A percentile compares a stretch with the other conserved stretches of the same genome.
phyloP scores from a whole-genome alignment of 2,329 filamentous ascomycete species.

The Lecanicillium sp. region DNA sequence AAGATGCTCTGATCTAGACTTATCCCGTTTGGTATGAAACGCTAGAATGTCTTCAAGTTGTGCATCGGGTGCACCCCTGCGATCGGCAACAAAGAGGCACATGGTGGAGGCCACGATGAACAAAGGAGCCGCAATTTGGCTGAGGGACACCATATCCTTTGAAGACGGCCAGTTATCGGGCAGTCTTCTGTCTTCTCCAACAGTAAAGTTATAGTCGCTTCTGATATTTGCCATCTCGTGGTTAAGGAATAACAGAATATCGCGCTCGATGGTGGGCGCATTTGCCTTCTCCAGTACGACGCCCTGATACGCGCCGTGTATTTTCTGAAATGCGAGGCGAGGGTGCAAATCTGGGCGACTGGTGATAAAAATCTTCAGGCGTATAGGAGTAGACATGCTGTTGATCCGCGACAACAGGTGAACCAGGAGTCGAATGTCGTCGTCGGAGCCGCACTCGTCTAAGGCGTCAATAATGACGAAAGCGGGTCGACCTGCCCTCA shows the following conservation, averaged over 20 bases:
- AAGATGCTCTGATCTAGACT: conserved; percentile 6
- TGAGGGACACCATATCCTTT: conserved; percentile 14
- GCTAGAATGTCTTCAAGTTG: conserved; percentile 22
- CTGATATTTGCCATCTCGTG: conserved; percentile 25
- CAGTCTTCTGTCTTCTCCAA: background rate
- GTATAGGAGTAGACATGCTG: conserved; percentile 7
- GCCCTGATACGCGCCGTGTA: conserved; percentile 25
- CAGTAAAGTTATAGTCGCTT: conserved; percentile 17
- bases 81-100: conserved; percentile 23
- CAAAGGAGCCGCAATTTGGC: conserved; percentile 23
- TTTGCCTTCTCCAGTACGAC: conserved; percentile 30
- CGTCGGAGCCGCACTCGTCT: conserved; percentile 1
- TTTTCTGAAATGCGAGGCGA: conserved; percentile 26
- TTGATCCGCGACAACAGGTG: conserved; percentile 4
- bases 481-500: background rate
- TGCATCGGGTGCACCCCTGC: conserved; percentile 14
- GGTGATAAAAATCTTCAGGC: conserved; percentile 31
- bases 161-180: conserved; percentile 11
- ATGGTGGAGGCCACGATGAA: conserved; percentile 28
- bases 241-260: conserved; percentile 29
- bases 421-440: background rate
- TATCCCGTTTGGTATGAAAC: conserved; percentile 3
- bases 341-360: conserved; percentile 33
- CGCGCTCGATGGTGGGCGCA: conserved; percentile 24
- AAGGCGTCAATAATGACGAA: conserved; percentile 1